Evolutionary conservation across 495 filamentous ascomycete genomes (phyloP).

Genomic region (Tuber melanosporum): DNA sequence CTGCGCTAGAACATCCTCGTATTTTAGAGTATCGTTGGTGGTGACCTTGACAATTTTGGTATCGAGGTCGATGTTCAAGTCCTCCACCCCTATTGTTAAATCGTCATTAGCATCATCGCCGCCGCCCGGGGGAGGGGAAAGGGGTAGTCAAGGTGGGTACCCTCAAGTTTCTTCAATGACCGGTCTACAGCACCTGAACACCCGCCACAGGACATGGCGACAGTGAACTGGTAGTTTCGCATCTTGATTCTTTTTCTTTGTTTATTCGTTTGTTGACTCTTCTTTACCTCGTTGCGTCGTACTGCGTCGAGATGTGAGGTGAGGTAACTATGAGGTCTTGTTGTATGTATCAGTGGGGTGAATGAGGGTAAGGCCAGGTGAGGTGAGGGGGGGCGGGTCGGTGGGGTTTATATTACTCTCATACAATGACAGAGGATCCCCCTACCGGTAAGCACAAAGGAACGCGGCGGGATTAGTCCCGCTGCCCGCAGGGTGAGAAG

Average conservation of each 20-base stretch:
- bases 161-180: constrained; percentile 92
- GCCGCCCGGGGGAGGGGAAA: not conserved
- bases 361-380: not conserved
- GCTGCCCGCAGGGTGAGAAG: not conserved
- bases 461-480: not conserved
- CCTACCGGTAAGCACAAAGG: not conserved
- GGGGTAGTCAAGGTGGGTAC: constrained; percentile 47
- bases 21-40: constrained; percentile 54
- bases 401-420: not conserved
- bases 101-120: not conserved
- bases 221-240: constrained; percentile 59
- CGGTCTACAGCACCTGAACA: constrained; percentile 66
- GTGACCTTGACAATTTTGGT: constrained; percentile 68
- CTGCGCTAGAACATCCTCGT: constrained; percentile 73
- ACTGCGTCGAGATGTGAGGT: not conserved
- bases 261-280: not conserved
- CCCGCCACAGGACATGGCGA: constrained; percentile 60
- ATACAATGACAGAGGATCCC: not conserved
- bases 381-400: not conserved
- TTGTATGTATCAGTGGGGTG: not conserved
- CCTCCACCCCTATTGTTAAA: constrained; percentile 63
- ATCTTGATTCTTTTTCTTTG: constrained; percentile 42
- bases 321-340: constrained; percentile 1
- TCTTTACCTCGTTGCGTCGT: not conserved
- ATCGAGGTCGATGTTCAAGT: constrained; percentile 79